phyloP scores from a whole-genome alignment of 2,329 filamentous ascomycete genomes.

The Diaporthe citrichinensis region DNA sequence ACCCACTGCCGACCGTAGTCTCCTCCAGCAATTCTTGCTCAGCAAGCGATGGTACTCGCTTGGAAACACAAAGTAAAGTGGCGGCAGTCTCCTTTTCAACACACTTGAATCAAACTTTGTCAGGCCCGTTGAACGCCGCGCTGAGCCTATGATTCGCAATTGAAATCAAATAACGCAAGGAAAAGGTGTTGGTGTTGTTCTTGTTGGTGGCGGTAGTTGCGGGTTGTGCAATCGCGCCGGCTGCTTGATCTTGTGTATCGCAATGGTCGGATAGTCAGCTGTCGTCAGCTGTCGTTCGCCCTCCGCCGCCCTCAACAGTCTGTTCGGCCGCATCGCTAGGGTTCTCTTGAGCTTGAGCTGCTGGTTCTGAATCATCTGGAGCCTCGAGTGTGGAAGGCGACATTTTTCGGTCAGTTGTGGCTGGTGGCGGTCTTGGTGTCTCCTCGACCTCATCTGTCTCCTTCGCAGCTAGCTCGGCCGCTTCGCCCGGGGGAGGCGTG shows the following conservation, averaged over 20 bases:
- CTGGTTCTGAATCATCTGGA: constrained; percentile 47
- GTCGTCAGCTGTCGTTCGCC: not conserved
- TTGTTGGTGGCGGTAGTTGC: not conserved
- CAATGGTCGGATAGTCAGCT: constrained; percentile 30
- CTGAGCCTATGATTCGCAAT: constrained; percentile 36
- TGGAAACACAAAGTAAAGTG: not conserved
- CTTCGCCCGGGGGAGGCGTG: constrained; percentile 50
- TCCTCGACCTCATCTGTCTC: constrained; percentile 53
- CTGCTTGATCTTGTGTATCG: not conserved
- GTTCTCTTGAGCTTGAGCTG: constrained; percentile 6
- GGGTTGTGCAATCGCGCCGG: not conserved
- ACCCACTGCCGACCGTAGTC: not conserved
- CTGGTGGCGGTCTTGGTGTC: constrained; percentile 58
- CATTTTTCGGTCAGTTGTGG: constrained; percentile 34
- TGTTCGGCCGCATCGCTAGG: not conserved
- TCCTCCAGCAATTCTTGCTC: not conserved
- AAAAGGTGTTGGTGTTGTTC: constrained; percentile 34
- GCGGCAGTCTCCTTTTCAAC: constrained; percentile 21
- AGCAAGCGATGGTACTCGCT: not conserved
- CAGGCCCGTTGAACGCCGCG: constrained; percentile 40
- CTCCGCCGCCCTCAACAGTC: not conserved
- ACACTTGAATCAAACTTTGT: constrained; percentile 30
- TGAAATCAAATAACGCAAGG: constrained; percentile 36
- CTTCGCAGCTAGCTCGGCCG: constrained; percentile 37
- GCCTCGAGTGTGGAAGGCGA: constrained; percentile 43